phyloP scores from a whole-genome alignment of 805 yeast species.

The Myxozyma neotropica region DNA sequence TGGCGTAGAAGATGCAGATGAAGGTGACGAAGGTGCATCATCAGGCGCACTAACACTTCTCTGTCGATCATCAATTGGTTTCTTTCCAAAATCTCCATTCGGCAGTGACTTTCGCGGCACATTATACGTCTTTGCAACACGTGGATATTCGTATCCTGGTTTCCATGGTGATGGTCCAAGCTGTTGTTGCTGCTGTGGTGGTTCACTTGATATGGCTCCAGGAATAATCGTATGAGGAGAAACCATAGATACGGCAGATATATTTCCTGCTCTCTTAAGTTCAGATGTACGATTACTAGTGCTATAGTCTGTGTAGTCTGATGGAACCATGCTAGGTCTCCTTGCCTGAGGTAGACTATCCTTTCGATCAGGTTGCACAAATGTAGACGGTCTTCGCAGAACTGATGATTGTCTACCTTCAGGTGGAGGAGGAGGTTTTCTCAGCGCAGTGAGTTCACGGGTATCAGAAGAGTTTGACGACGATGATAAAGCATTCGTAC shows the following conservation, averaged over 20 bases:
- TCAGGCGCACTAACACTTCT: conserved; percentile 3
- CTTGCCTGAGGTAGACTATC: neutral
- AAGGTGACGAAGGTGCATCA: no score
- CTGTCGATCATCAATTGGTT: neutral
- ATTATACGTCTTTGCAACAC: conserved; percentile 6
- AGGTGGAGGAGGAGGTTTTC: conserved; percentile 31
- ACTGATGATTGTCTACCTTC: conserved; percentile 8
- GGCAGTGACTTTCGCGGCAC: conserved; percentile 28
- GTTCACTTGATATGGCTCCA: neutral
- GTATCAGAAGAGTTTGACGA: neutral
- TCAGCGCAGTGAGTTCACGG: conserved; percentile 20
- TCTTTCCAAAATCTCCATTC: neutral
- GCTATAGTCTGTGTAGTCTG: neutral
- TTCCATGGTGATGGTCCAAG: neutral
- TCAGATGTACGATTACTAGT: neutral
- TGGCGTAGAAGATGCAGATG: neutral
- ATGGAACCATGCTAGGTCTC: neutral
- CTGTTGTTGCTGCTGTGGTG: neutral
- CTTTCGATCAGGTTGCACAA: conserved; percentile 4
- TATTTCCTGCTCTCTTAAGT: neutral
- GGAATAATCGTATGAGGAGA: conserved; percentile 15
- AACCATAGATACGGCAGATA: neutral
- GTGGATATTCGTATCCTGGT: conserved; percentile 3
- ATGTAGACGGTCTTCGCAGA: conserved; percentile 1
- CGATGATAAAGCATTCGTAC: neutral